A percentile compares a stretch with the other conserved stretches of the same genome.
phyloP scores from a whole-genome alignment of 495 filamentous ascomycete genomes.

The Hypomontagnella monticulosa region DNA sequence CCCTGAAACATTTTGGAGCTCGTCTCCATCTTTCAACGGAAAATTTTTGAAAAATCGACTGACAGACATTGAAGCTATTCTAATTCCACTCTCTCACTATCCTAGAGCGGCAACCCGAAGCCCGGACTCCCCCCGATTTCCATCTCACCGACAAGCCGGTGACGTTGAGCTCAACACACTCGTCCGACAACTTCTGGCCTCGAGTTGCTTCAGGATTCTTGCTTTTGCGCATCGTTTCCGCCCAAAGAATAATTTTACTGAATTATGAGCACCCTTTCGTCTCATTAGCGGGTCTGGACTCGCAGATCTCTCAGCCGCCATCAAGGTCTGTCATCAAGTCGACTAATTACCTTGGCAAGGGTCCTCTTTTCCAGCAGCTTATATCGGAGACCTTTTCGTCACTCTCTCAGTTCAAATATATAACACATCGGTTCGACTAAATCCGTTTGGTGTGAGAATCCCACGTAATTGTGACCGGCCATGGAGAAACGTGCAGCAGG shows the following conservation, averaged over 20 bases:
- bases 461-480: neutral
- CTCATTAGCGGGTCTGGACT: slow-evolving; percentile 2
- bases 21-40: neutral
- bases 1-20: neutral
- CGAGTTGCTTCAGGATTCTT: neutral
- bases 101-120: neutral
- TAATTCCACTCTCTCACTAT: slow-evolving; percentile 13
- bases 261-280: slow-evolving; percentile 18
- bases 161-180: slow-evolving; percentile 1
- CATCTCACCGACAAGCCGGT: neutral
- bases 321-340: slow-evolving; percentile 26
- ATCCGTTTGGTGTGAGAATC: neutral
- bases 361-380: slow-evolving; percentile 2
- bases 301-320: slow-evolving; percentile 19
- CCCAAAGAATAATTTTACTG: neutral
- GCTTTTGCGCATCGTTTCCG: neutral
- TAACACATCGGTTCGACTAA: neutral
- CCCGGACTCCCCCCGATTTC: slow-evolving; percentile 1
- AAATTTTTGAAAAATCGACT: neutral
- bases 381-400: slow-evolving; percentile 14
- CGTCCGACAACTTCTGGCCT: neutral
- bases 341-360: neutral
- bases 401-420: neutral
- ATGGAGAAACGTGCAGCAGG: slow-evolving; percentile 27
- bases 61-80: neutral